These are phyloP conservation scores for Paecilomyces variotii DNA, from an alignment of 2,329 filamentous ascomycete species.

Conservation along the genomic window DNA sequence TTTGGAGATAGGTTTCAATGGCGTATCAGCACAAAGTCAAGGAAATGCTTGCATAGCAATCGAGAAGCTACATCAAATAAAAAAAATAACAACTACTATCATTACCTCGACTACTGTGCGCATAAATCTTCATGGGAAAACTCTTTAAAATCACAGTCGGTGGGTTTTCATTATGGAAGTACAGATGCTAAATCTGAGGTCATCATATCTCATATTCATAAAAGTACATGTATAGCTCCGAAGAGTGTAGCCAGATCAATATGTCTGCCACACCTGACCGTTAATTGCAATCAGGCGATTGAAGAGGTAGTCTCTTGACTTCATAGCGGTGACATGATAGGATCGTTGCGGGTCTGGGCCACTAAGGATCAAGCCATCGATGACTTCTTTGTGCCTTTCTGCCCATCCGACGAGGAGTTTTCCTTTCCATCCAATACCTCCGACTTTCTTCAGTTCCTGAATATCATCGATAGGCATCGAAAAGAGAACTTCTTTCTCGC, in stretches of 20 bases:
- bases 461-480: constrained; percentile 64
- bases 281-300: constrained; percentile 71
- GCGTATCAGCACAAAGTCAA: background rate
- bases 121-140: too few species aligned
- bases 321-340: constrained; percentile 62
- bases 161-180: background rate
- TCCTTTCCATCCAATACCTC: constrained; percentile 76
- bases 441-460: constrained; percentile 66
- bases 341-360: constrained; percentile 34
- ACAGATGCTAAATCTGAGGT: background rate
- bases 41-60: background rate
- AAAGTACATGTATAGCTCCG: background rate
- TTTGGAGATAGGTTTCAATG: background rate
- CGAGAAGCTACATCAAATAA: too few species aligned
- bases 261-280: constrained; percentile 74
- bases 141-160: too few species aligned
- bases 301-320: constrained; percentile 67
- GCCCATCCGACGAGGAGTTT: constrained; percentile 78
- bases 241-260: constrained; percentile 35
- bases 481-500: constrained; percentile 51
- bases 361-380: constrained; percentile 62
- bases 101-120: too few species aligned
- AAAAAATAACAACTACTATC: too few species aligned
- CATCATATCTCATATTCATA: background rate
- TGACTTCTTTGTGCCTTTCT: constrained; percentile 58